Base-by-base conservation (phyloP, 1,284 basidiomycete species). In the Cryptococcus sp. region DNA sequence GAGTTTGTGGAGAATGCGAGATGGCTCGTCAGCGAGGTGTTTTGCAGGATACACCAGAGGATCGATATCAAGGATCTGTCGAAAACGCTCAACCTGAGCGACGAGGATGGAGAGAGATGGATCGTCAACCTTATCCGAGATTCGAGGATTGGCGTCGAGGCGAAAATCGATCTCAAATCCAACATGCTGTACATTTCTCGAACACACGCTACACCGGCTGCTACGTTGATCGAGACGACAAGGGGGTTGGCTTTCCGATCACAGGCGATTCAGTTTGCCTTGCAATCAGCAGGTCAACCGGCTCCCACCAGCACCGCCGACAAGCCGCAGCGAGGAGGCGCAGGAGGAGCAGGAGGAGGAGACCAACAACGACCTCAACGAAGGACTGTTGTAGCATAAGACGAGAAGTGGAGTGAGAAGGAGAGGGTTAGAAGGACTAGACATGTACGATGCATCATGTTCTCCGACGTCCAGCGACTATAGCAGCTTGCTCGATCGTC, bases 81-180 rank as follows among this genome's bases (percentile, higher is more conserved):
- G 16, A 85, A 88, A 66, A 84, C 93, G 12, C 79, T 98, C 32
- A 97, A 97, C 73, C 80, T 97, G 48, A 85, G 86, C 22, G 82
- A 79, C 47, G 91, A 92, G 61, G 94, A 97, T 65, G 95, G 94
- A 50, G 94, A 97, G 71, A 95, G 95, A 72, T 98, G 94, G 94
- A 94, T 98, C 58, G 94, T 97, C 63, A 97, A 95, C 77, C 84
- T 97, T 51, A 94, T 97, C 63, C 83, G 92, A 43, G 95, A 97
- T 73, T 95, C 93, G 23, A 82, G 90, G 48, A 90, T 95, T 82
- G 91, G 87, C 21, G 85, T 87, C 3, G 88, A 98, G 65, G 91
- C 91, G 49, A 97, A 95, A 78, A 97, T 97, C 59, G 93, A 97
- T 73, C 80, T 97, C 43, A 90, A 94, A 75, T 90, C 92, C 77